Percentiles rank a stretch among this genome's conserved stretches.
phyloP scores from a whole-genome alignment of 129 eudicot genomes.

The Flaveria brownii region DNA sequence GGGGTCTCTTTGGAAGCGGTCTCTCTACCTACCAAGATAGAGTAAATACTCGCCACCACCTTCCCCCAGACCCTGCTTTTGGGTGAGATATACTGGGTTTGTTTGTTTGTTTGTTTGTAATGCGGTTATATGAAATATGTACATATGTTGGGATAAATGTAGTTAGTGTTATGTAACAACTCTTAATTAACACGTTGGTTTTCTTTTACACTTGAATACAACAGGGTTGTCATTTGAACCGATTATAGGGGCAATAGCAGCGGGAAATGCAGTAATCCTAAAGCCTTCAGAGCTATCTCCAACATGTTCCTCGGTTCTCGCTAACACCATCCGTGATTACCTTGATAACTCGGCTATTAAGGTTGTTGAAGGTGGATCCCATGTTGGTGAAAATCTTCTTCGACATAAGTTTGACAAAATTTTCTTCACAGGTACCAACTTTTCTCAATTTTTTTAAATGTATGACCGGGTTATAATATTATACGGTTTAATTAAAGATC shows the following conservation, averaged over 20 bases:
- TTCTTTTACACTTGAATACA: neutral
- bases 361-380: constrained; percentile 68
- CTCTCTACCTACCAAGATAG: no score
- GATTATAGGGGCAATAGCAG: constrained; percentile 83
- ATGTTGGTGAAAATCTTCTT: constrained; percentile 50
- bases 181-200: neutral
- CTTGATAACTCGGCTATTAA: constrained; percentile 62
- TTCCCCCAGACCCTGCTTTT: no score
- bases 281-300: constrained; percentile 94
- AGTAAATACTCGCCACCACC: no score
- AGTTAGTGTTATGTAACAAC: neutral
- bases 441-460: neutral
- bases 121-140: neutral
- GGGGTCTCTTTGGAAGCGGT: no score
- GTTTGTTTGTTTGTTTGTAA: no score
- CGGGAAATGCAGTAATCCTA: constrained; percentile 62
- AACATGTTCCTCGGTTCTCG: constrained; percentile 54
- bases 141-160: no score
- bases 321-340: constrained; percentile 41
- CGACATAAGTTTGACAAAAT: constrained; percentile 79
- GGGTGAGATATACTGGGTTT: no score
- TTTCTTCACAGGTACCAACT: constrained; percentile 65
- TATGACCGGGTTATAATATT: neutral
- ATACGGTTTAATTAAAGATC: no score
- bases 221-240: constrained; percentile 73